phyloP scores from a whole-genome alignment of 2,329 filamentous ascomycete genomes.

The Colletotrichum sansevieriae region DNA sequence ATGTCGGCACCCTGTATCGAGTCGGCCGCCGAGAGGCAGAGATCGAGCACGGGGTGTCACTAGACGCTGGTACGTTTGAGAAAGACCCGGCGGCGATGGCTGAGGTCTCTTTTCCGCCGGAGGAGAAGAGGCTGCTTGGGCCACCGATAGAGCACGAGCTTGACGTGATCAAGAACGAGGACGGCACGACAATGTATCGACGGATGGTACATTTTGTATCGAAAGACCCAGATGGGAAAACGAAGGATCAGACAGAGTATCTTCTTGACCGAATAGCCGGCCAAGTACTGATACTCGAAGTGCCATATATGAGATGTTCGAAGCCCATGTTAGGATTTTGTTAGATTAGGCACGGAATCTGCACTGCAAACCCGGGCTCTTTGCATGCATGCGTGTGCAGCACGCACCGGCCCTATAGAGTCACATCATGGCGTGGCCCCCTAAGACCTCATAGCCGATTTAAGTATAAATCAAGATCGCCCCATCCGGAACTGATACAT shows the following conservation, averaged over 20 bases:
- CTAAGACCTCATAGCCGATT: slow-evolving; percentile 1
- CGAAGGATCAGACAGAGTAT: slow-evolving; percentile 17
- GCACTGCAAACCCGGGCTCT: too few species aligned
- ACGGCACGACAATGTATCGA: slow-evolving; percentile 21
- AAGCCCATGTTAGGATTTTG: slow-evolving; percentile 15
- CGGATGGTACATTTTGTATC: slow-evolving; percentile 15
- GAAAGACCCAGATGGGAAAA: background rate
- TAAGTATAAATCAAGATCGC: background rate
- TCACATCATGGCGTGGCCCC: background rate
- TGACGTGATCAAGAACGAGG: background rate
- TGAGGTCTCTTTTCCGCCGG: slow-evolving; percentile 14
- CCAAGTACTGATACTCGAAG: background rate
- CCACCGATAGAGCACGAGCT: slow-evolving; percentile 33
- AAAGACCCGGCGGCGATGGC: slow-evolving; percentile 16
- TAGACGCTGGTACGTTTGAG: slow-evolving; percentile 31
- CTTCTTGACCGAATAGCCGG: slow-evolving; percentile 28
- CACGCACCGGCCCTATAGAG: too few species aligned
- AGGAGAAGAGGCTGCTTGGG: slow-evolving; percentile 17
- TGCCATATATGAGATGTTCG: slow-evolving; percentile 30
- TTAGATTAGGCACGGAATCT: too few species aligned
- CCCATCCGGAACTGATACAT: background rate
- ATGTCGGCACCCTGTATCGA: slow-evolving; percentile 29
- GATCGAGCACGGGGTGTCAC: slow-evolving; percentile 34
- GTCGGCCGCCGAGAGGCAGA: slow-evolving; percentile 27
- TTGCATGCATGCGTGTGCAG: too few species aligned